A percentile compares a stretch with the other conserved stretches of the same genome.
These are phyloP conservation scores for Colletotrichum brevisporum DNA, from an alignment of 2,329 filamentous ascomycete genomes.

Conservation along the genomic window DNA sequence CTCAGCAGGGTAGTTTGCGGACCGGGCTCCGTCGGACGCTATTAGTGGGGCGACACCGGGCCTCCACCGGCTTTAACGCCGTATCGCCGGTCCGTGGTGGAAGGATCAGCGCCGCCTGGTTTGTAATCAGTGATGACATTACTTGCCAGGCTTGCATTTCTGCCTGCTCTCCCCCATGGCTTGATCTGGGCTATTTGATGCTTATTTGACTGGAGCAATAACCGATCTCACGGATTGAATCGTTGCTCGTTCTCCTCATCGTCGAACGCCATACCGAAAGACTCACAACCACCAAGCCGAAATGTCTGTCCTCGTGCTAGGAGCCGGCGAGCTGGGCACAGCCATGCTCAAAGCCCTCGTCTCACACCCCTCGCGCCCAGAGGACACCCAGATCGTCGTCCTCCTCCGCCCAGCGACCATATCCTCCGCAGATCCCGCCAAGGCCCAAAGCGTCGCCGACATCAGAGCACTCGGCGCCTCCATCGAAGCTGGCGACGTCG, in stretches of 20 bases:
- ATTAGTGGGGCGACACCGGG: neutral
- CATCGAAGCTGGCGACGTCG: constrained; percentile 62
- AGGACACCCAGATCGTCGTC: constrained; percentile 60
- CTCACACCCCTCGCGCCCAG: constrained; percentile 57
- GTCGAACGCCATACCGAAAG: neutral
- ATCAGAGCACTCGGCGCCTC: constrained; percentile 55
- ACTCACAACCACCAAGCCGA: neutral
- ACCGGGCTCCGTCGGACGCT: neutral
- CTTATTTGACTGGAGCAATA: neutral
- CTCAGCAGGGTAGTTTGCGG: neutral
- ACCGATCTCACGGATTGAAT: no score
- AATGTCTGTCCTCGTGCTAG: constrained; percentile 69
- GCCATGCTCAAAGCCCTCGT: constrained; percentile 67
- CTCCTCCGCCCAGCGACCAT: constrained; percentile 67
- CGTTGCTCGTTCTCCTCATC: no score
- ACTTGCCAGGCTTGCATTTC: neutral
- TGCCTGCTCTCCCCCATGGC: no score
- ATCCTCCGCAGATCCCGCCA: constrained; percentile 53
- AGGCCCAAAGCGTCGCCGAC: constrained; percentile 50
- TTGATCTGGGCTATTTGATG: neutral
- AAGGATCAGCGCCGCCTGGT: neutral
- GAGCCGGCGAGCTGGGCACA: constrained; percentile 76
- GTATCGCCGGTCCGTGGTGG: constrained; percentile 6
- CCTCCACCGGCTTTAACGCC: neutral
- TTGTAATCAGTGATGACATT: neutral